These are phyloP conservation scores for Aphanomyces euteiches DNA, from an alignment of 352 stramenopile genomes.

Conservation along the genomic window DNA sequence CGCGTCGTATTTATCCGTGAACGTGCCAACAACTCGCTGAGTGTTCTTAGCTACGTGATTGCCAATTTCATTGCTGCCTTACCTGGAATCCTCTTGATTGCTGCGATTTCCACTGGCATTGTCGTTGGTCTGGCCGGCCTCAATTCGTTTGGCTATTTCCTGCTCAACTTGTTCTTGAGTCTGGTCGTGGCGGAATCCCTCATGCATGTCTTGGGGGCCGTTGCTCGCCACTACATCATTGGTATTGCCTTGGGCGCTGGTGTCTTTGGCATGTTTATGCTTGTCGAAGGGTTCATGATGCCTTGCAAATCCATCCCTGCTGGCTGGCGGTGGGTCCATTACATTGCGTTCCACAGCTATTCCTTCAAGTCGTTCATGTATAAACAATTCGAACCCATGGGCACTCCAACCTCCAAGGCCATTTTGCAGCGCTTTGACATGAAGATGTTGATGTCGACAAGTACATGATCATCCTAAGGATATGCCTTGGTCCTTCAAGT, in stretches of 20 bases:
- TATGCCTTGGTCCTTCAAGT: slow-evolving; percentile 38
- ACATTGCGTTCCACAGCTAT: slow-evolving; percentile 57
- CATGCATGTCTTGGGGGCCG: slow-evolving; percentile 42
- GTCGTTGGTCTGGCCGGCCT: slow-evolving; percentile 38
- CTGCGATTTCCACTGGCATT: slow-evolving; percentile 38
- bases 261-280: slow-evolving; percentile 52
- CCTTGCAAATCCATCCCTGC: slow-evolving; percentile 39
- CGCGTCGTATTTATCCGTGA: slow-evolving; percentile 63
- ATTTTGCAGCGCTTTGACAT: slow-evolving; percentile 33
- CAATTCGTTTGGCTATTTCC: slow-evolving; percentile 39
- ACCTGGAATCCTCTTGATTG: slow-evolving; percentile 47
- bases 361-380: slow-evolving; percentile 49
- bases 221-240: slow-evolving; percentile 54
- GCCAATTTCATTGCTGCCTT: slow-evolving; percentile 49
- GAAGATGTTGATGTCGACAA: slow-evolving; percentile 31
- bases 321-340: slow-evolving; percentile 54
- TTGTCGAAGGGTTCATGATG: slow-evolving; percentile 51
- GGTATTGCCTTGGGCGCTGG: slow-evolving; percentile 50
- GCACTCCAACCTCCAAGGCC: slow-evolving; percentile 7
- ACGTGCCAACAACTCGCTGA: slow-evolving; percentile 54
- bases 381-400: slow-evolving; percentile 40
- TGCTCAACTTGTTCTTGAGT: slow-evolving; percentile 45
- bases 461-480: slow-evolving; percentile 33
- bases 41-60: slow-evolving; percentile 51
- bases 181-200: slow-evolving; percentile 48